A percentile compares a stretch with the other conserved stretches of the same genome.
Evolutionary conservation across 2,329 filamentous ascomycete genomes (phyloP).

Genomic region (Pseudocercospora vitis): DNA sequence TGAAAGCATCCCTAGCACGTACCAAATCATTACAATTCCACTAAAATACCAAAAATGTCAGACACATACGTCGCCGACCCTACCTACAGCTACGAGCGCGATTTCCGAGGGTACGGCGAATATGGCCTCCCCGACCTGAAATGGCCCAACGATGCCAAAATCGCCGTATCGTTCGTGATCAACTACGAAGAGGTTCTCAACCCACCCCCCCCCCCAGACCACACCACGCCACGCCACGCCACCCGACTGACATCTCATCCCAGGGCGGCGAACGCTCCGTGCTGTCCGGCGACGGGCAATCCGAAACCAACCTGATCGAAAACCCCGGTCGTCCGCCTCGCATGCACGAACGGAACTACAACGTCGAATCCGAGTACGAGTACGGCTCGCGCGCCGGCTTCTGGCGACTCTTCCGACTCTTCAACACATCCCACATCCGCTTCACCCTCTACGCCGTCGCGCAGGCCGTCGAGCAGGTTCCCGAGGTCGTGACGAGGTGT

Average conservation of each 20-base stretch:
- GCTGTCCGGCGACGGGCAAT: slow-evolving; percentile 42
- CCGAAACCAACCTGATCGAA: slow-evolving; percentile 44
- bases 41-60: no score
- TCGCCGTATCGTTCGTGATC: slow-evolving; percentile 50
- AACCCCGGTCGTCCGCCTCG: slow-evolving; percentile 28
- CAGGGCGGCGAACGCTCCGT: slow-evolving; percentile 44
- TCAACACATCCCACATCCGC: slow-evolving; percentile 51
- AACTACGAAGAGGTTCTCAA: slow-evolving; percentile 46
- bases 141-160: slow-evolving; percentile 49
- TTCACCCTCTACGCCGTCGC: slow-evolving; percentile 55
- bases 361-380: slow-evolving; percentile 53
- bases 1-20: neutral
- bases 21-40: no score
- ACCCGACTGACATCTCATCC: neutral
- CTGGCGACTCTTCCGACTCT: slow-evolving; percentile 53
- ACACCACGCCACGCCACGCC: neutral
- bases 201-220: neutral
- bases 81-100: slow-evolving; percentile 26
- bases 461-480: slow-evolving; percentile 51
- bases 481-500: slow-evolving; percentile 49
- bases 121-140: slow-evolving; percentile 28
- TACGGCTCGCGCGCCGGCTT: slow-evolving; percentile 53
- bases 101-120: slow-evolving; percentile 35
- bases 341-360: slow-evolving; percentile 42
- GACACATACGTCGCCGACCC: slow-evolving; percentile 23